Base-by-base conservation (phyloP, 2,329 filamentous ascomycete genomes). In the Hyphodiscus sp. region DNA sequence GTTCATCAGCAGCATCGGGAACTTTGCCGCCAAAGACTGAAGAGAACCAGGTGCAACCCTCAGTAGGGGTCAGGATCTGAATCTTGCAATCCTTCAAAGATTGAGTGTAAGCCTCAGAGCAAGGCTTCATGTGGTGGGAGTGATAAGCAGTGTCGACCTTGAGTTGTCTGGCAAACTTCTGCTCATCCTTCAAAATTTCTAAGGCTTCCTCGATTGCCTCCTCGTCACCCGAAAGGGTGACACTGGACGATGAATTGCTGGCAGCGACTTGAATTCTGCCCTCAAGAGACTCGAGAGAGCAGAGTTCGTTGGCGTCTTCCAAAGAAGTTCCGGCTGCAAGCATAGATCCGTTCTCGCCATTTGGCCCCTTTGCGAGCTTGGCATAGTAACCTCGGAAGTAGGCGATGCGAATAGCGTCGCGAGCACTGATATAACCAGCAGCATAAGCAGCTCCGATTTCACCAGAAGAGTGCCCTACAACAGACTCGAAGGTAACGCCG, bases 391-490 rank as follows among this genome's bases (percentile, higher is more conserved):
- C 58, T 33, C 58, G 50, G 45, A 56, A 60, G 45, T 58, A 60
- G 1, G 58, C 56, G 20, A 60, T 50, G n/a, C 45, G 46, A 19
- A 68, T 62, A 16, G 70, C 70, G 41, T 68, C 63, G 1, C 61
- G 54, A 8, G 59, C 58, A 10, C 61, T 63, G 1, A 74, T 44
- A 0, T 63, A 59, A 2, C 68, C 69, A 1, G 70, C 61, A 0
- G 73, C 67, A 47, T 73, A 76, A 0, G 74, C 73, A 23, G 57
- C 57, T 1, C 43, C 57, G 23, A 59, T 57, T 30, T 59, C 57
- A 20, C 57, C 57, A 18, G 53, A 57, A 1, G 73, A 76, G 58
- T 77, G 75, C 1, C 75, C 73, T 1, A 70, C 63, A 0, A 75
- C 72, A 1, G 64, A 66, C 0, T 56, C 47, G 0, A 73, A 70